phyloP scores from a whole-genome alignment of 1,139 yeast species.

The Yamadazyma diospyri region DNA sequence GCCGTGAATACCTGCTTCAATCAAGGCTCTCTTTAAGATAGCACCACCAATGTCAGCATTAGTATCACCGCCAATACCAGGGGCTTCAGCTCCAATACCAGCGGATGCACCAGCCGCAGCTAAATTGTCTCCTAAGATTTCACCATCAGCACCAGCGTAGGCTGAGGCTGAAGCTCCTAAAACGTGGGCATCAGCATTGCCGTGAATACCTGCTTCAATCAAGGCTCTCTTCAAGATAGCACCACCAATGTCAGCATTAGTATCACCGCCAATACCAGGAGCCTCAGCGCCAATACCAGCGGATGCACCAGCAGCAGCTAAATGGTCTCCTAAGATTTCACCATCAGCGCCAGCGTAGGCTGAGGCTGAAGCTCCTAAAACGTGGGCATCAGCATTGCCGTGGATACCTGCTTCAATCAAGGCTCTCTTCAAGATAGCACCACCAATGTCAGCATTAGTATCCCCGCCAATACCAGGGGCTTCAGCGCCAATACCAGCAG shows the following conservation, averaged over 20 bases:
- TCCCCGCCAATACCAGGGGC: constrained; percentile 12
- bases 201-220: constrained; percentile 10
- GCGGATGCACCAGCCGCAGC: constrained; percentile 9
- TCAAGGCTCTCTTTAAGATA: constrained; percentile 10
- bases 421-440: no score
- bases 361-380: constrained; percentile 12
- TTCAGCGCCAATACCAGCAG: constrained; percentile 12
- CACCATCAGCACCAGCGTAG: constrained; percentile 10
- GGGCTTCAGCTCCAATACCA: constrained; percentile 8
- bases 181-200: constrained; percentile 6
- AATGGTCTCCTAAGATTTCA: constrained; percentile 12
- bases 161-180: constrained; percentile 7
- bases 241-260: constrained; percentile 10
- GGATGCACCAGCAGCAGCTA: constrained; percentile 12
- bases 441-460: no score
- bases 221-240: constrained; percentile 14
- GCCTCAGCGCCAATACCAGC: constrained; percentile 10
- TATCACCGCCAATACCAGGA: constrained; percentile 9
- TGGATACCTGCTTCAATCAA: no score
- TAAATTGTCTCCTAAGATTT: constrained; percentile 9
- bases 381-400: no score
- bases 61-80: not conserved
- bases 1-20: constrained; percentile 10
- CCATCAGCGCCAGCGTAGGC: constrained; percentile 11
- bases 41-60: constrained; percentile 9